Evolutionary conservation across 306 rosid species (phyloP), one percentile per base, ranked within the genome.

Genomic region (Pachyrhizus erosus): DNA sequence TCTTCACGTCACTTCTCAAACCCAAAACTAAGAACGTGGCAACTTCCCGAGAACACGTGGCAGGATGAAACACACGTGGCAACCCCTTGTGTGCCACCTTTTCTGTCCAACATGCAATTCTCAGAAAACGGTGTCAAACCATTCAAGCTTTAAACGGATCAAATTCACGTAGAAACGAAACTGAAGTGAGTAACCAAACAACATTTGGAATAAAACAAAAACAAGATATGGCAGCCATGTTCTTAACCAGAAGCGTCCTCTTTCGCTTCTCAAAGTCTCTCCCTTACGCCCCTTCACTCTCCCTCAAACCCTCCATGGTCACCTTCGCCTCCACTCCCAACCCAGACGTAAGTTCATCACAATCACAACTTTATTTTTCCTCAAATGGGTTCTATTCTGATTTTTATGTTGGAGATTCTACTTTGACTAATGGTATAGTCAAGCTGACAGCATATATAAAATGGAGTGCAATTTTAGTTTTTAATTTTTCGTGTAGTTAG

Each of bases 221-320:
- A 34, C 29, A 23, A 79, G 81, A 80, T 5, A 91, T 87, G 94
- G 94, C 94, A 29, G 72, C 83, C 7, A 87, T 86, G 75, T 85
- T 78, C 55, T 24, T 91, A 14, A 78, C 93, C 2, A 85, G 52
- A 42, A 87, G 78, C 70, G 73, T 73, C 15, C 9, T 89, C 81
- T 88, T 89, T 89, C 87, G 84, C 54, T 54, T 91, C 86, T 82
- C 90, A 2, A 92, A 80, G 81, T 83, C 97, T 3, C 75, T 92
- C 51, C 88, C 93, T 54, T 75, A 20, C 49, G 4, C 79, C 12
- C 84, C 86, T 55, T 77, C 89, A 33, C 80, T 29, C 31, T 70
- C 87, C 55, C 75, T 2, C 37, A 91, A 86, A 54, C 62, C 86
- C 52, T 86, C 94, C 3, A 85, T 91, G 43, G 82, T 92, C 76